Base-by-base conservation (phyloP, 768 basidiomycete genomes). In the Mycena galopus region DNA sequence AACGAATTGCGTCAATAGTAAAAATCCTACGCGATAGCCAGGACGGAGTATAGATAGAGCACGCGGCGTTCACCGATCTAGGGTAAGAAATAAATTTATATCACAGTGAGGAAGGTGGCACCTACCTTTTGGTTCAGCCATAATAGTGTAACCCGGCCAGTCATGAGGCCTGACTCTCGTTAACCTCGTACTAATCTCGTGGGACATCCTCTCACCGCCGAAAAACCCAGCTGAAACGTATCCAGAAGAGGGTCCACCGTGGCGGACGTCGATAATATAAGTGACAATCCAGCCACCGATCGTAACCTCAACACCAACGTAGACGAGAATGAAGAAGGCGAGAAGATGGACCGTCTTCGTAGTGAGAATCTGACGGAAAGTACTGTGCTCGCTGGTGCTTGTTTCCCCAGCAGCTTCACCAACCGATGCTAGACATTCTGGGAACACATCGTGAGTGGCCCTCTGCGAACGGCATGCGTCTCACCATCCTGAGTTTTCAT, bases 261-360 rank as follows among this genome's bases (percentile, higher is more conserved):
- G 81, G 37, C 87, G 82, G 4, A 82, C 78, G 32, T 84, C 70
- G 55, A 85, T 84, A 25, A 88, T 79, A 68, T 86, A 93, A 0
- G 92, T 91, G 11, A 92, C 91, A 42, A 92, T 92, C 92, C 92
- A 94, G 4, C 88, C 87, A 69, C 88, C 88, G 61, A 87, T 85
- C 0, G 87, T 89, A 0, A 93, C 91, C 75, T 93, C 92, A 2
- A 91, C 87, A 12, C 92, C 92, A 27, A 93, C 91, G 75, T 93
- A 93, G 0, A 92, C 86, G 12, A 92, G 82, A 63, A 88, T 85
- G 76, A 91, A 93, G 73, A 90, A 81, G 0, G 92, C 91, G 6
- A 93, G 81, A 21, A 90, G 80, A 72, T 93, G 91, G 1, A 93
- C 91, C 0, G 85, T 84, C 67, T 84, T 88, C 57, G 85, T 82